Evolutionary conservation across 1,139 yeast species (phyloP).

Genomic region (Magnusiomyces magnusii): DNA sequence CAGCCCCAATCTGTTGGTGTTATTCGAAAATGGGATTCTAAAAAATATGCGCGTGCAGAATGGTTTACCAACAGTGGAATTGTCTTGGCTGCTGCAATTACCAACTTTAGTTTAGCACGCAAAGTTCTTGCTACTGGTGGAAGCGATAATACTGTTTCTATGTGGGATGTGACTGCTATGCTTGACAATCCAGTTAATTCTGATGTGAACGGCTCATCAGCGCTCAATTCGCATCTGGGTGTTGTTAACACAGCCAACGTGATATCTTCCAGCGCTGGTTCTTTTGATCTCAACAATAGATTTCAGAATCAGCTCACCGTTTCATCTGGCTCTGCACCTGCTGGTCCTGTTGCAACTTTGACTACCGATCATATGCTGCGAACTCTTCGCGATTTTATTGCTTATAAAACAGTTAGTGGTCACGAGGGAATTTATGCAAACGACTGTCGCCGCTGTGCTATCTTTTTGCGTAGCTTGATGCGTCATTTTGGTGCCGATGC

Average conservation of each 20-base stretch:
- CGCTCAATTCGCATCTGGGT: not conserved
- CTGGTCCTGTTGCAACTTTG: constrained; percentile 18
- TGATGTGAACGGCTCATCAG: not conserved
- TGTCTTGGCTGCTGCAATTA: constrained; percentile 26
- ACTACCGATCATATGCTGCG: constrained; percentile 57
- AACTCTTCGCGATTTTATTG: constrained; percentile 53
- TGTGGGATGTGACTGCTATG: constrained; percentile 46
- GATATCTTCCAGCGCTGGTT: not conserved
- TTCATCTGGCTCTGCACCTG: not conserved
- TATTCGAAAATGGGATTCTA: constrained; percentile 30
- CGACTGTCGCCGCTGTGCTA: constrained; percentile 84
- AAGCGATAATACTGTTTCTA: constrained; percentile 48
- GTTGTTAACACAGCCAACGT: constrained; percentile 16
- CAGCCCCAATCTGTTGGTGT: constrained; percentile 32
- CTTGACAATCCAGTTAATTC: constrained; percentile 6
- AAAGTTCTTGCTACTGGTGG: constrained; percentile 47
- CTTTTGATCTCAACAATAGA: not conserved
- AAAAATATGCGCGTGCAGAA: constrained; percentile 23
- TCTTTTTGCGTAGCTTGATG: constrained; percentile 56
- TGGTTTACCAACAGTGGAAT: constrained; percentile 35
- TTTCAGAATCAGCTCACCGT: not conserved
- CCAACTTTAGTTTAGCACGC: constrained; percentile 17
- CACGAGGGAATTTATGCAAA: constrained; percentile 58
- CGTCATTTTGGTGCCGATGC: constrained; percentile 69
- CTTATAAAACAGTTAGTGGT: constrained; percentile 71